phyloP scores from a whole-genome alignment of 768 basidiomycete species.

The Rickenella mellea region DNA sequence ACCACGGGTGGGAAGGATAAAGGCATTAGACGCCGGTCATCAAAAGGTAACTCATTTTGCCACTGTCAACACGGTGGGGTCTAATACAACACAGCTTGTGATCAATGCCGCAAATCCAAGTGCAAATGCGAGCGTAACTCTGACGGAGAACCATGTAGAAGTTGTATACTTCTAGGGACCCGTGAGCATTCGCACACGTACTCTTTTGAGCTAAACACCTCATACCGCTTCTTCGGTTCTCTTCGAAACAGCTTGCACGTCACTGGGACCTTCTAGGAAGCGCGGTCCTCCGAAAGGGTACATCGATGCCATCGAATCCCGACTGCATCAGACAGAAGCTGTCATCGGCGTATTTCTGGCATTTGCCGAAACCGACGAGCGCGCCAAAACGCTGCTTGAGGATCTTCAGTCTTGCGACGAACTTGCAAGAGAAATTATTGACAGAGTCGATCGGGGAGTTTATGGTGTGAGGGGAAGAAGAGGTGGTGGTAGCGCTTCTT shows the following conservation, averaged over 20 bases:
- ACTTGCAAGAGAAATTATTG: slow-evolving; percentile 71
- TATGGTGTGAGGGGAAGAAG: slow-evolving; percentile 71
- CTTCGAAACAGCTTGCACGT: slow-evolving; percentile 53
- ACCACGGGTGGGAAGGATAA: too few relatives aligned
- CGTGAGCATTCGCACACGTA: slow-evolving; percentile 30
- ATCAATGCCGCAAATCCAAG: slow-evolving; percentile 71
- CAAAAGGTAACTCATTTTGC: too few relatives aligned
- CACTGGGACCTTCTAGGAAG: slow-evolving; percentile 70
- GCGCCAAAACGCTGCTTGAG: slow-evolving; percentile 28
- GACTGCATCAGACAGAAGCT: slow-evolving; percentile 86
- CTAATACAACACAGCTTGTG: too few relatives aligned
- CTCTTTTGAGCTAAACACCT: not conserved
- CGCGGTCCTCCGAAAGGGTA: slow-evolving; percentile 90
- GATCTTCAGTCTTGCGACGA: slow-evolving; percentile 48
- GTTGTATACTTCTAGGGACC: slow-evolving; percentile 64
- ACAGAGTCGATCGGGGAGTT: slow-evolving; percentile 70
- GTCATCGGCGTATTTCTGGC: slow-evolving; percentile 75
- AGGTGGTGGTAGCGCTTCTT: slow-evolving; percentile 16
- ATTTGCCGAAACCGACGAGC: slow-evolving; percentile 20
- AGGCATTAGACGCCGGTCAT: too few relatives aligned
- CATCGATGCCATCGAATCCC: slow-evolving; percentile 89
- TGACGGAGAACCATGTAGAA: slow-evolving; percentile 60
- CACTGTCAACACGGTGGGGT: too few relatives aligned
- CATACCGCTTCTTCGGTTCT: slow-evolving; percentile 5
- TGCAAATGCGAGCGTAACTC: slow-evolving; percentile 72